phyloP scores from a whole-genome alignment of 2,329 filamentous ascomycete species.

The Fusarium sp. region DNA sequence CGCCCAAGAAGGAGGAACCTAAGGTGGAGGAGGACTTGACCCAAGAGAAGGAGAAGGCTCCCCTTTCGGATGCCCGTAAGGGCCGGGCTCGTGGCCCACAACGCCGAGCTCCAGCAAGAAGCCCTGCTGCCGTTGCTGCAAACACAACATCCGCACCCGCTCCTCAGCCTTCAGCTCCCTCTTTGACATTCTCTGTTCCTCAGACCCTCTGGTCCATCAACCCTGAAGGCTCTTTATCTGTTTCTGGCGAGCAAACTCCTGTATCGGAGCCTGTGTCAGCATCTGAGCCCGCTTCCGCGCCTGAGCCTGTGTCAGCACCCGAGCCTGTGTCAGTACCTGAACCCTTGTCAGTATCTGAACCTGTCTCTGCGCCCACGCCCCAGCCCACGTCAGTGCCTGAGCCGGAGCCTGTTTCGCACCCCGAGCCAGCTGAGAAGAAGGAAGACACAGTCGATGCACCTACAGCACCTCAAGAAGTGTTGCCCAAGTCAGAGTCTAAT shows the following conservation, averaged over 20 bases:
- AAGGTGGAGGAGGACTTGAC: constrained; percentile 64
- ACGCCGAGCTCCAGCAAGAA: constrained; percentile 73
- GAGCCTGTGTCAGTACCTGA: not conserved
- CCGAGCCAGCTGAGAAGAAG: constrained; percentile 1
- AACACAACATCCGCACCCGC: constrained; percentile 41
- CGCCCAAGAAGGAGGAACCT: constrained; percentile 76
- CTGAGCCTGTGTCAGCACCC: not conserved
- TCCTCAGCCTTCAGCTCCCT: constrained; percentile 50
- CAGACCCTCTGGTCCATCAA: constrained; percentile 65
- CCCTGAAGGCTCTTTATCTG: constrained; percentile 56
- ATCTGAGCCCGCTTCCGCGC: not conserved
- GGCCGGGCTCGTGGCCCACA: constrained; percentile 88
- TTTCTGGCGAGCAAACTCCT: constrained; percentile 33
- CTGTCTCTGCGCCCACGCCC: not conserved
- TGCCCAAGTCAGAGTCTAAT: constrained; percentile 12
- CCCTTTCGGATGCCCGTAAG: constrained; percentile 90
- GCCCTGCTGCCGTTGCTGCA: constrained; percentile 50
- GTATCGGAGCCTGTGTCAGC: constrained; percentile 17
- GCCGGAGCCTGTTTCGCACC: not conserved
- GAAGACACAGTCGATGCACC: not conserved
- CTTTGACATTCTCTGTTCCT: constrained; percentile 60
- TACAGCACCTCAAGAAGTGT: constrained; percentile 3
- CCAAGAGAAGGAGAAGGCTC: constrained; percentile 75
- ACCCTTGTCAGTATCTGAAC: not conserved
- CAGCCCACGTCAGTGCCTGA: not conserved